A percentile compares a stretch with the other conserved stretches of the same genome.
phyloP scores from a whole-genome alignment of 2,329 filamentous ascomycete genomes.

The Ceratocystis alfenasii region DNA sequence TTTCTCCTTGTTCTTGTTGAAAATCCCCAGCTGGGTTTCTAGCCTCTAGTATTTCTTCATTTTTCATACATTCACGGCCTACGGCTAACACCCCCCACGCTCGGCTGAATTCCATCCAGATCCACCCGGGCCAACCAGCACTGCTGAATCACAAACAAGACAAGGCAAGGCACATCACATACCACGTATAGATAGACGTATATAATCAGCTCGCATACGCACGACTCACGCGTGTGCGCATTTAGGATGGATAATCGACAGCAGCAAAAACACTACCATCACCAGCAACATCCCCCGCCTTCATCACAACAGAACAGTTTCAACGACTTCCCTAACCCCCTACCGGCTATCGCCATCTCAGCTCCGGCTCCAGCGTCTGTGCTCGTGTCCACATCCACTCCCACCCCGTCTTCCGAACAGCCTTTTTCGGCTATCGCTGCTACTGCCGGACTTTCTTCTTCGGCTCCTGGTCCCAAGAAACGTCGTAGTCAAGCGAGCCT shows the following conservation, averaged over 20 bases:
- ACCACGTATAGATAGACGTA: too few species aligned
- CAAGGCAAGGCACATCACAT: too few species aligned
- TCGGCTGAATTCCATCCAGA: not conserved
- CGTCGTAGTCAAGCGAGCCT: slow-evolving; percentile 27
- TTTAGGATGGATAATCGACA: not conserved
- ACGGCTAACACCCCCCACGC: slow-evolving; percentile 2
- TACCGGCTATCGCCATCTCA: slow-evolving; percentile 11
- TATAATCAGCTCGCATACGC: not conserved
- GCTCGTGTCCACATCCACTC: not conserved
- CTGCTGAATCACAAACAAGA: too few species aligned
- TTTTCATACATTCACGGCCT: not conserved
- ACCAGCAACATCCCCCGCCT: not conserved
- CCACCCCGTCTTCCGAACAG: slow-evolving; percentile 16
- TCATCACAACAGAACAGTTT: slow-evolving; percentile 12
- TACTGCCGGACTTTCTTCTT: slow-evolving; percentile 4
- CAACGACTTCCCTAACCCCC: slow-evolving; percentile 15
- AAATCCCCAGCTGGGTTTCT: not conserved
- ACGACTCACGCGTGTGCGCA: not conserved
- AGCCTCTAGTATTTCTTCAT: slow-evolving; percentile 4
- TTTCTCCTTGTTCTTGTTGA: not conserved
- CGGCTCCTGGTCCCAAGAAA: slow-evolving; percentile 27
- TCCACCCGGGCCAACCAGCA: too few species aligned
- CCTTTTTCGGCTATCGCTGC: too few species aligned
- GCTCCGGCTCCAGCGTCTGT: not conserved
- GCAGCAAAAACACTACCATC: not conserved